Percentiles rank a stretch among this genome's conserved stretches.
These are phyloP conservation scores for Protomyces arabidopsidicola DNA, from an alignment of 1,139 yeast genomes.

Conservation along the genomic window DNA sequence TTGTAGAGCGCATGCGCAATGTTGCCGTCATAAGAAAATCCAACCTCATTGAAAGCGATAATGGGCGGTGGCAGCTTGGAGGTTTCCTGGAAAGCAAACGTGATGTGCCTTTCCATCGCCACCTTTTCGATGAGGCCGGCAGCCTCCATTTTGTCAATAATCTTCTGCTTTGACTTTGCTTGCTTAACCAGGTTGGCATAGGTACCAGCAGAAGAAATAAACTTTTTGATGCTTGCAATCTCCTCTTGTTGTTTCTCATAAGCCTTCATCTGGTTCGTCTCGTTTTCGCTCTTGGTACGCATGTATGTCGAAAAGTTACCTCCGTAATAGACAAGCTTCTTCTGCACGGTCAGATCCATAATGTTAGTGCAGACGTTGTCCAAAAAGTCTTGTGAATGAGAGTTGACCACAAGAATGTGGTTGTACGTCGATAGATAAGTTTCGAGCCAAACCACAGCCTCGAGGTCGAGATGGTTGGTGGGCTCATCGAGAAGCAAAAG, in stretches of 20 bases:
- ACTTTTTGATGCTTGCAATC: constrained; percentile 95
- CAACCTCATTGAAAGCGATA: constrained; percentile 79
- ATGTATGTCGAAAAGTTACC: constrained; percentile 98
- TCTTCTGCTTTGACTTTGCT: constrained; percentile 99
- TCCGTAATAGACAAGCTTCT: constrained; percentile 70
- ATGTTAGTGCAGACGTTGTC: constrained; percentile 98
- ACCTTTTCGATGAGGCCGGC: constrained; percentile 96
- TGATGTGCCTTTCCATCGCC: constrained; percentile 84
- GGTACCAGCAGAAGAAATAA: constrained; percentile 99
- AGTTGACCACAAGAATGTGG: constrained; percentile 86
- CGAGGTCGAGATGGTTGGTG: constrained; percentile 98
- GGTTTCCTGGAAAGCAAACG: constrained; percentile 90
- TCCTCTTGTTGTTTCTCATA: constrained; percentile 80
- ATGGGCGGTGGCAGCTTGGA: constrained; percentile 99
- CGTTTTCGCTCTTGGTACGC: constrained; percentile 90
- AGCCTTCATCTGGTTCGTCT: constrained; percentile 97
- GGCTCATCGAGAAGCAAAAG: constrained; percentile 89
- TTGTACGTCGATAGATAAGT: constrained; percentile 93
- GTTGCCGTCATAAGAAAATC: constrained; percentile 86
- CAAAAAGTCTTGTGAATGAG: constrained; percentile 98
- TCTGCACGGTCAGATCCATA: constrained; percentile 88
- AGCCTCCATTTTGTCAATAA: constrained; percentile 99
- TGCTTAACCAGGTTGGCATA: constrained; percentile 98
- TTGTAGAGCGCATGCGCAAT: constrained; percentile 84
- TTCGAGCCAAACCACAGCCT: constrained; percentile 97